Conservation (phyloP, 2,329 filamentous ascomycete species). For the Pezicula carpinea region DNA sequence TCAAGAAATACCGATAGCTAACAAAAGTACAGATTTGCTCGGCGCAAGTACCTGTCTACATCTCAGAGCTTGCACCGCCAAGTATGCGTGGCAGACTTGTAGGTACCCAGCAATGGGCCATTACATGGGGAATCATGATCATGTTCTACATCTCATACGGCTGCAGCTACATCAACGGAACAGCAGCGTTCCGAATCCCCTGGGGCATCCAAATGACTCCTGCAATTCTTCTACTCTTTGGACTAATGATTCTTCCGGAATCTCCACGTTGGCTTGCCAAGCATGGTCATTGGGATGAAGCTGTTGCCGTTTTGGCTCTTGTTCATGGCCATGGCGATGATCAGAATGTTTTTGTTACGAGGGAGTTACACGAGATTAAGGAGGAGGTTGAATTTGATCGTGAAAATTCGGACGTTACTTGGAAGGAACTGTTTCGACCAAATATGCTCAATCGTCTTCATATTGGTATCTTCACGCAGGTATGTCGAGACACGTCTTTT, state of each 20-base stretch:
- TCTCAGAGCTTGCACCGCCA: slow-evolving; percentile 61
- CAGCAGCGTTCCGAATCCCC: slow-evolving; percentile 56
- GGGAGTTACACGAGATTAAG: slow-evolving; percentile 68
- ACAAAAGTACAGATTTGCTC: slow-evolving; percentile 44
- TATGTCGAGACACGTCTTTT: background rate
- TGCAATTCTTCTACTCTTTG: slow-evolving; percentile 50
- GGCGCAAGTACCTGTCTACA: slow-evolving; percentile 64
- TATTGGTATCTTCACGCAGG: slow-evolving; percentile 32
- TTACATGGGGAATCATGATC: slow-evolving; percentile 66
- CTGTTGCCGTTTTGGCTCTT: slow-evolving; percentile 30
- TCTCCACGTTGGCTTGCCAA: slow-evolving; percentile 59
- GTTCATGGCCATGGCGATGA: slow-evolving; percentile 63
- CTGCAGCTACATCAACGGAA: slow-evolving; percentile 53
- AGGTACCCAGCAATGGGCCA: slow-evolving; percentile 67
- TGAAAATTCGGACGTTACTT: slow-evolving; percentile 60
- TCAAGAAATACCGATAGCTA: too few relatives aligned
- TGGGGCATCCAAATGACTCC: slow-evolving; percentile 63
- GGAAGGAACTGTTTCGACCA: slow-evolving; percentile 65
- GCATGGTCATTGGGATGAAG: slow-evolving; percentile 54
- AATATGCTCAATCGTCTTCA: slow-evolving; percentile 67
- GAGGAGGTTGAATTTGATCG: slow-evolving; percentile 69
- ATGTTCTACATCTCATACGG: slow-evolving; percentile 68
- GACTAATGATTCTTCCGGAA: slow-evolving; percentile 57
- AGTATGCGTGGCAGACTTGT: slow-evolving; percentile 60
- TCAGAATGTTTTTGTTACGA: slow-evolving; percentile 58